Conservation (phyloP, 805 yeast species). For the Saccharomycopsis sp. region DNA sequence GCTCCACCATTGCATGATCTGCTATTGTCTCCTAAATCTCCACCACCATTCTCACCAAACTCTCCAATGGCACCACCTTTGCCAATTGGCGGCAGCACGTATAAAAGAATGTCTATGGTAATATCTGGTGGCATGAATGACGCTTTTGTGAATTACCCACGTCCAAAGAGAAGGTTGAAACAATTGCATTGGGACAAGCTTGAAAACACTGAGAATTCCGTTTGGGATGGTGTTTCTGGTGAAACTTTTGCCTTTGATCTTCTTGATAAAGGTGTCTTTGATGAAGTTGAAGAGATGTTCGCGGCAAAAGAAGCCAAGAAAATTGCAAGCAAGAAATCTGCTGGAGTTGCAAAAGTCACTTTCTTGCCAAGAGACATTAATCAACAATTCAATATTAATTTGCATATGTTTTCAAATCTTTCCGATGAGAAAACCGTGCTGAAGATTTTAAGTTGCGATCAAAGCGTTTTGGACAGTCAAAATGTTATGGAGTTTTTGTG, state of each 20-base stretch:
- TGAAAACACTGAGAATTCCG: slow-evolving; percentile 73
- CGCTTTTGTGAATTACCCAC: slow-evolving; percentile 44
- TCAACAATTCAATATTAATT: slow-evolving; percentile 90
- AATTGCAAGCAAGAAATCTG: slow-evolving; percentile 37
- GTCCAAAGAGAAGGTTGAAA: slow-evolving; percentile 72
- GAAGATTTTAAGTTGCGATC: slow-evolving; percentile 70
- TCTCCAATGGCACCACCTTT: slow-evolving; percentile 27
- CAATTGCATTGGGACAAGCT: slow-evolving; percentile 97
- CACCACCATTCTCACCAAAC: slow-evolving; percentile 30
- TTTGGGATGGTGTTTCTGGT: slow-evolving; percentile 69
- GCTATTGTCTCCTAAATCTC: slow-evolving; percentile 22
- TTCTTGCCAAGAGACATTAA: slow-evolving; percentile 77
- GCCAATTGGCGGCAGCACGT: slow-evolving; percentile 22
- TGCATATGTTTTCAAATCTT: slow-evolving; percentile 62
- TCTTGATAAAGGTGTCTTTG: slow-evolving; percentile 67
- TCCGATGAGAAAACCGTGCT: slow-evolving; percentile 57
- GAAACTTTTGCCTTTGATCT: slow-evolving; percentile 51
- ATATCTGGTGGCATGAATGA: slow-evolving; percentile 22
- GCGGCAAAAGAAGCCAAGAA: slow-evolving; percentile 69
- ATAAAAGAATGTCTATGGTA: slow-evolving; percentile 20
- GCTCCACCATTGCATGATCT: slow-evolving; percentile 31
- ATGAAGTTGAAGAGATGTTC: slow-evolving; percentile 77
- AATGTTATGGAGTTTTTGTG: slow-evolving; percentile 80
- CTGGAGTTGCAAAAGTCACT: slow-evolving; percentile 47
- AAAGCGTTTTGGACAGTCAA: slow-evolving; percentile 54